Conservation (phyloP, 441 rosid species). For the Syzygium malaccense region DNA sequence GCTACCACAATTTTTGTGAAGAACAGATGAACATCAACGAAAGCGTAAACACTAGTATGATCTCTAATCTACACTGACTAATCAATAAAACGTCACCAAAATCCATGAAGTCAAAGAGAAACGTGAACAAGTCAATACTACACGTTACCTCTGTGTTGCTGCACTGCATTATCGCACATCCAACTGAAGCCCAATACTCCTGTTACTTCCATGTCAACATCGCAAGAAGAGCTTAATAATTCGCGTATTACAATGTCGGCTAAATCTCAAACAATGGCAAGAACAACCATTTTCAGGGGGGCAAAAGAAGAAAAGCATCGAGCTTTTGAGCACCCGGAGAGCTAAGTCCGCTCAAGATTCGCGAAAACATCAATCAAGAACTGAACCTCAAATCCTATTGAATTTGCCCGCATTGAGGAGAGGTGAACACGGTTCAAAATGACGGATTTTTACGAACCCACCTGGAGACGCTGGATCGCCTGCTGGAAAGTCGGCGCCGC, state of each 20-base stretch:
- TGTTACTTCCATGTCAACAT: constrained; percentile 13
- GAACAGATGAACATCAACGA: neutral
- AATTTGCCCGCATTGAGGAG: neutral
- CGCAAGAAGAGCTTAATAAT: neutral
- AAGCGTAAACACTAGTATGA: neutral
- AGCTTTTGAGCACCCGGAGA: neutral
- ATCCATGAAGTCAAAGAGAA: neutral
- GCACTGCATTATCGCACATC: constrained; percentile 98
- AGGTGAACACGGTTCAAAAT: neutral
- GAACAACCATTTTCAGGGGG: neutral
- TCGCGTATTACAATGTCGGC: neutral
- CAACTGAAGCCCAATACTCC: constrained; percentile 99
- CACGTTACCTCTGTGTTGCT: constrained; percentile 84
- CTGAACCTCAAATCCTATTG: neutral
- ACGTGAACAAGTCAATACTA: neutral
- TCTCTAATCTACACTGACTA: neutral
- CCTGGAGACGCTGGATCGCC: constrained; percentile 97
- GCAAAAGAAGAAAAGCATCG: neutral
- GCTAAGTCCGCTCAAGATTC: neutral
- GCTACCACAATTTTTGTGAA: neutral
- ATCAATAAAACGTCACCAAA: neutral
- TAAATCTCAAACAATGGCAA: neutral
- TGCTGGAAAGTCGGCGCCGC: constrained; percentile 75
- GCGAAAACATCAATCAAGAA: neutral
- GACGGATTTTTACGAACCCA: neutral